A percentile compares a stretch with the other conserved stretches of the same genome.
Conservation (phyloP, 2,329 filamentous ascomycete genomes). For the Pyrenophora tritici-repentis region DNA sequence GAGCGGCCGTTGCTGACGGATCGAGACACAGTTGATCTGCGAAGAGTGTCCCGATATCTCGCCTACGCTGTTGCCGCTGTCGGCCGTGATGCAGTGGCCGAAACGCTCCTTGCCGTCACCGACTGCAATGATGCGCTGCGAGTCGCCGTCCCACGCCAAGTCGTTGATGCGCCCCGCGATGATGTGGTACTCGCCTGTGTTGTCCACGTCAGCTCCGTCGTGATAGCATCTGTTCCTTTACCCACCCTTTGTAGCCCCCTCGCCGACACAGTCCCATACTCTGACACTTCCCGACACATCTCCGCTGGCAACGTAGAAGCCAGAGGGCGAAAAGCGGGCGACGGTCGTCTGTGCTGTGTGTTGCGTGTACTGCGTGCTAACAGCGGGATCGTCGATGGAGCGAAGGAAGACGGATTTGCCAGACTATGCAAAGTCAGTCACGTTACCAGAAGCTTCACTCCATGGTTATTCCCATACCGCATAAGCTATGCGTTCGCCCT, state of each 20-base stretch:
- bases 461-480: slow-evolving; percentile 63
- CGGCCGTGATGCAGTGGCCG: slow-evolving; percentile 85
- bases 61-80: slow-evolving; percentile 94
- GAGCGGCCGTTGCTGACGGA: slow-evolving; percentile 87
- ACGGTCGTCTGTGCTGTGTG: slow-evolving; percentile 90
- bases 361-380: slow-evolving; percentile 86
- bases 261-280: slow-evolving; percentile 88
- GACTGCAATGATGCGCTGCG: slow-evolving; percentile 92
- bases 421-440: slow-evolving; percentile 60
- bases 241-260: slow-evolving; percentile 78
- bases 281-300: slow-evolving; percentile 83
- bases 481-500: slow-evolving; percentile 91
- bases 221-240: slow-evolving; percentile 5
- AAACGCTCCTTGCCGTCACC: slow-evolving; percentile 93
- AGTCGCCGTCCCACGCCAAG: slow-evolving; percentile 96
- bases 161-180: slow-evolving; percentile 95
- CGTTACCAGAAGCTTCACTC: not conserved
- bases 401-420: slow-evolving; percentile 97
- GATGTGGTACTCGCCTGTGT: slow-evolving; percentile 80
- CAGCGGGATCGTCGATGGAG: slow-evolving; percentile 85
- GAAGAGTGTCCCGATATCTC: slow-evolving; percentile 92
- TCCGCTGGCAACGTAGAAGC: slow-evolving; percentile 92
- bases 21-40: slow-evolving; percentile 86
- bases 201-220: slow-evolving; percentile 31
- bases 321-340: slow-evolving; percentile 89